Percentiles rank a stretch among this genome's conserved stretches.
Evolutionary conservation across 345 rosid genomes (phyloP).

Genomic region (Euphorbia lathyris): DNA sequence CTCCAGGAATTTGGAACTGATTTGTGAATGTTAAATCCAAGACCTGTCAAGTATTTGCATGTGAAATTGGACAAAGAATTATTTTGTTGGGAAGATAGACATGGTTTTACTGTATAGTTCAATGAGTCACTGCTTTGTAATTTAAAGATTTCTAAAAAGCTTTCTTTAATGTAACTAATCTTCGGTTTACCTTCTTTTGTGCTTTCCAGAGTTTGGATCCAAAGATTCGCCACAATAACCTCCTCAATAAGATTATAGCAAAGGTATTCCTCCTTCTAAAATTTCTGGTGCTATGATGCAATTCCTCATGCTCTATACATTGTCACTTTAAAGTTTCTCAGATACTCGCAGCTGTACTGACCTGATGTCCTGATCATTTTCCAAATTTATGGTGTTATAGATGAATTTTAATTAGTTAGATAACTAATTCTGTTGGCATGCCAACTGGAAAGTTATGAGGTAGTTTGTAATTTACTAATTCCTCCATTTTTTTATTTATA

Average conservation of each 20-base stretch:
- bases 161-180: conserved; percentile 1
- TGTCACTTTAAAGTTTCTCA: background rate
- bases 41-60: background rate
- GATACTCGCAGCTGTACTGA: too few species aligned
- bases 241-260: conserved; percentile 84
- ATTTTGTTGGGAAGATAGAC: background rate
- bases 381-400: background rate
- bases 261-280: conserved; percentile 53
- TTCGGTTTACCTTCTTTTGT: conserved; percentile 2
- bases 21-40: background rate
- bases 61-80: background rate
- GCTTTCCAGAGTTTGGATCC: conserved; percentile 78
- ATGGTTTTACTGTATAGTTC: background rate
- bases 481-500: too few species aligned
- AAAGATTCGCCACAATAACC: conserved; percentile 93
- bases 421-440: background rate
- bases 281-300: background rate
- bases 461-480: background rate
- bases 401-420: background rate
- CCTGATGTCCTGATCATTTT: background rate
- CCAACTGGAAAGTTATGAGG: background rate
- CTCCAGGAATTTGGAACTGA: background rate
- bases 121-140: background rate
- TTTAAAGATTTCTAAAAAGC: background rate
- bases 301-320: background rate